phyloP scores from a whole-genome alignment of 345 rosid genomes.

The Moricandia moricandioides region DNA sequence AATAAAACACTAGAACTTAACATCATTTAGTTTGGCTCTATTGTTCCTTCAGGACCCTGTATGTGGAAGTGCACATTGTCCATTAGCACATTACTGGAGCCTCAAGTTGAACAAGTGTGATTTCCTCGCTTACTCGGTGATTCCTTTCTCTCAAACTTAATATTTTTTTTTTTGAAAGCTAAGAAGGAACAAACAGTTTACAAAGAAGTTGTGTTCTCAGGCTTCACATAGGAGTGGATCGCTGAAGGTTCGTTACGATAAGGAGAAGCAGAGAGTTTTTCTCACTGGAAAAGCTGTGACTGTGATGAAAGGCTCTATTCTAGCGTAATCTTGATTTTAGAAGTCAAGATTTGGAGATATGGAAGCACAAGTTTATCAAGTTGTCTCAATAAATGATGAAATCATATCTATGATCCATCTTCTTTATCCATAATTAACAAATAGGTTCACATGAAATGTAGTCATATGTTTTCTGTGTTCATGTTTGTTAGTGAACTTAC shows the following conservation, averaged over 20 bases:
- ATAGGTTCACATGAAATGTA: not conserved
- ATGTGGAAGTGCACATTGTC: constrained; percentile 67
- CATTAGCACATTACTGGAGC: constrained; percentile 63
- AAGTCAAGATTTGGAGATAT: not conserved
- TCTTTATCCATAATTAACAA: not conserved
- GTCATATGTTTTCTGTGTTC: not conserved
- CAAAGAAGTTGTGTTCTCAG: constrained; percentile 9
- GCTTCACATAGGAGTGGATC: constrained; percentile 64
- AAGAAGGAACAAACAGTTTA: not conserved
- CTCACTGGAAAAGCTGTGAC: constrained; percentile 60
- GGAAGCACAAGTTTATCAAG: not conserved
- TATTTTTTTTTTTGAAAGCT: not conserved
- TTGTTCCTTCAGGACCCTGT: constrained; percentile 57
- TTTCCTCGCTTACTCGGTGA: constrained; percentile 48
- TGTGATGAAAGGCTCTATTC: constrained; percentile 55
- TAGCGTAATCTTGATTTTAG: constrained; percentile 36
- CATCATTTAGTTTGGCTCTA: not conserved
- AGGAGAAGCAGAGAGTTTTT: constrained; percentile 50
- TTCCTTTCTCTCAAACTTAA: constrained; percentile 12
- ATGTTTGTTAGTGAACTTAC: not conserved
- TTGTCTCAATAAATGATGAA: not conserved
- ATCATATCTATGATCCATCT: not conserved
- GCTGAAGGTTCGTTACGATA: constrained; percentile 47
- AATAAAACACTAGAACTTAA: not conserved
- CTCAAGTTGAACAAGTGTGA: constrained; percentile 59